Conservation (phyloP, 768 basidiomycete species). For the Gyrodon lividus region DNA sequence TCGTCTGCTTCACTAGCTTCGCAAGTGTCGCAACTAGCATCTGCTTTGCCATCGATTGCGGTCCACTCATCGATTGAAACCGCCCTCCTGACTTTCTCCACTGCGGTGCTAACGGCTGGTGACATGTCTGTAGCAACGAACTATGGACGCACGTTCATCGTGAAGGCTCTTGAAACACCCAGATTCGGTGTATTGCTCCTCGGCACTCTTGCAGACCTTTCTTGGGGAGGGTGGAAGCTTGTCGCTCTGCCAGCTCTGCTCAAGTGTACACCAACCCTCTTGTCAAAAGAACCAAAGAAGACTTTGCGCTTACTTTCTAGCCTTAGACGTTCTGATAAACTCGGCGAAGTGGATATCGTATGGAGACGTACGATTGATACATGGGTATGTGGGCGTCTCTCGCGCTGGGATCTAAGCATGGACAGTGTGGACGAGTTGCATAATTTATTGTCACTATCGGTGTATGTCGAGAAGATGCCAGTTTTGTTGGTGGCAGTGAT, state of each 20-base stretch:
- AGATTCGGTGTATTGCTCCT: slow-evolving; percentile 54
- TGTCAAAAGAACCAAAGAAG: slow-evolving; percentile 42
- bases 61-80: slow-evolving; percentile 27
- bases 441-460: slow-evolving; percentile 52
- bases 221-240: slow-evolving; percentile 78
- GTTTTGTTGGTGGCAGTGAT: slow-evolving; percentile 45
- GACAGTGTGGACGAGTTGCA: slow-evolving; percentile 52
- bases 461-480: slow-evolving; percentile 47
- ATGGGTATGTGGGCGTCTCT: slow-evolving; percentile 46
- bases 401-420: slow-evolving; percentile 37
- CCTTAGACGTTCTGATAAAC: slow-evolving; percentile 45
- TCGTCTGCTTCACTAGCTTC: slow-evolving; percentile 24
- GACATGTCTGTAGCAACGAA: slow-evolving; percentile 38
- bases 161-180: slow-evolving; percentile 24
- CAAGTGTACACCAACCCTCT: slow-evolving; percentile 46
- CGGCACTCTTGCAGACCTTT: slow-evolving; percentile 59
- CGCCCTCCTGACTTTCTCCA: slow-evolving; percentile 33
- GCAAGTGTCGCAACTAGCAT: slow-evolving; percentile 37
- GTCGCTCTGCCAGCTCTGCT: slow-evolving; percentile 61
- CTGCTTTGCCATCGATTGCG: slow-evolving; percentile 29
- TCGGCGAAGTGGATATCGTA: slow-evolving; percentile 56
- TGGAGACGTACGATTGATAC: slow-evolving; percentile 56
- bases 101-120: slow-evolving; percentile 39
- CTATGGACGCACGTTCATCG: slow-evolving; percentile 49
- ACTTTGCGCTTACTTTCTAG: slow-evolving; percentile 51